Evolutionary conservation across 176 grass and related monocot species (phyloP).

Genomic region (Eremochloa ophiuroides): DNA sequence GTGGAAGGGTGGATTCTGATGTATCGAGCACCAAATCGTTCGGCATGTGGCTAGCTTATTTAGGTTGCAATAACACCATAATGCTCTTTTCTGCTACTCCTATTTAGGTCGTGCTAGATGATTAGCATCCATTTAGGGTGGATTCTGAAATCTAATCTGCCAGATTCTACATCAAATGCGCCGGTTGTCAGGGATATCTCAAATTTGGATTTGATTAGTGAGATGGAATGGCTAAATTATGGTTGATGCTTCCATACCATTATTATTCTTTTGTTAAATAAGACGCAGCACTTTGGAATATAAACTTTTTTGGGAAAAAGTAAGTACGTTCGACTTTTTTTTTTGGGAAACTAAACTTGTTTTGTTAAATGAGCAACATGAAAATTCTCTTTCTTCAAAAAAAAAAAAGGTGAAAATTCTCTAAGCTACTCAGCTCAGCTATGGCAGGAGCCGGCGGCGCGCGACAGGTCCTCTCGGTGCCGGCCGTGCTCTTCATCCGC

Average conservation of each 20-base stretch:
- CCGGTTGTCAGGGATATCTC: neutral
- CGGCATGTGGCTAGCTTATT: neutral
- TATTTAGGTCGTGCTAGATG: neutral
- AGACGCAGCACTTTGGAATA: too few species aligned
- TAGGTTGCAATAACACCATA: neutral
- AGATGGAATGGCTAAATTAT: neutral
- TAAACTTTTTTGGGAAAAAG: too few species aligned
- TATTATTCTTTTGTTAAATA: neutral
- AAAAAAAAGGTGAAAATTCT: too few species aligned
- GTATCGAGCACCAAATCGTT: neutral
- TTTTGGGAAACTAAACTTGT: too few species aligned
- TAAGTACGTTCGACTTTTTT: too few species aligned
- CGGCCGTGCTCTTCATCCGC: conserved; percentile 18
- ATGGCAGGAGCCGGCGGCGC: neutral
- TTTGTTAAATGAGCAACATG: too few species aligned
- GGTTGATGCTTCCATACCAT: neutral
- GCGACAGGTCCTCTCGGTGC: neutral
- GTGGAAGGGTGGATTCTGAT: neutral
- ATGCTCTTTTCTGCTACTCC: neutral
- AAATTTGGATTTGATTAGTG: neutral
- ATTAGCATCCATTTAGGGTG: neutral
- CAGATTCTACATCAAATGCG: neutral
- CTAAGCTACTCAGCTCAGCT: too few species aligned
- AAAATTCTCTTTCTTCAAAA: too few species aligned
- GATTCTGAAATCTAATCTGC: neutral